phyloP scores from a whole-genome alignment of 331 rosid genomes.

The Malus hybrid region DNA sequence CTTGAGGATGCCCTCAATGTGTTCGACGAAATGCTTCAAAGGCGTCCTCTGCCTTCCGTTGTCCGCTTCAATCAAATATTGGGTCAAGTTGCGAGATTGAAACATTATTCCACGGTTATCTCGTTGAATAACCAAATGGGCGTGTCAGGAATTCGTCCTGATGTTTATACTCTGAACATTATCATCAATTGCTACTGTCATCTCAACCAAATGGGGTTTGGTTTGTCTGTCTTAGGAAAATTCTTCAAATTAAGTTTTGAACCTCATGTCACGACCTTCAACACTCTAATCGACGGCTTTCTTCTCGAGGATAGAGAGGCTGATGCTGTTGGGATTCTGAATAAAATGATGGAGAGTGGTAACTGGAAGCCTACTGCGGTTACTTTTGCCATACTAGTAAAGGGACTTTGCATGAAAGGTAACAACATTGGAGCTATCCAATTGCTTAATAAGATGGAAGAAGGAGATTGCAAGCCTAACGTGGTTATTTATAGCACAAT shows the following conservation, averaged over 20 bases:
- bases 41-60: not conserved
- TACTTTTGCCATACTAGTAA: not conserved
- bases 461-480: rapidly evolving
- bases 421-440: not conserved
- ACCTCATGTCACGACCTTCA: not conserved
- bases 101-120: no score
- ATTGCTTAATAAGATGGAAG: not conserved
- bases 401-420: not conserved
- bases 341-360: not conserved
- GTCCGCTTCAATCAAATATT: not conserved
- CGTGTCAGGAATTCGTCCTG: not conserved
- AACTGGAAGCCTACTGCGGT: not conserved
- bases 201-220: not conserved
- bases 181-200: not conserved
- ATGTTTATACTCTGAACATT: no score
- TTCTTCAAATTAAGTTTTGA: not conserved
- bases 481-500: rapidly evolving
- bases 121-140: not conserved
- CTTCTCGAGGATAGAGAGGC: no score
- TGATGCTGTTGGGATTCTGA: no score
- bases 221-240: not conserved
- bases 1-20: not conserved
- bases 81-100: not conserved
- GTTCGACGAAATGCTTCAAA: not conserved
- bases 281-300: not conserved